Evolutionary conservation across 179 eudicot species (phyloP).

Genomic region (Sideroxylon spinosum): DNA sequence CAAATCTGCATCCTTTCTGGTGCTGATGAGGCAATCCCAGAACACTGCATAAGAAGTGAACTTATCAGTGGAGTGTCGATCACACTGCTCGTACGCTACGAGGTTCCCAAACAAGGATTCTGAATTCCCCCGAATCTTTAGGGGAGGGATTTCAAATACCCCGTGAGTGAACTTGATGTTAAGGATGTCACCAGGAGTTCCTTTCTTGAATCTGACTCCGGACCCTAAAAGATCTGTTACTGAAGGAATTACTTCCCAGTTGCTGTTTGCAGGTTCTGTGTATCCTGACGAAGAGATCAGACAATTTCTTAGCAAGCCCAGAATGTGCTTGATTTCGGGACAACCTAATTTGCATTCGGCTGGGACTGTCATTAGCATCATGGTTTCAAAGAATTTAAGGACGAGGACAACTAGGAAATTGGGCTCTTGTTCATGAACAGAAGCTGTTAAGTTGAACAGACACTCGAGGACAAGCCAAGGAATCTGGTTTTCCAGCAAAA

Average conservation of each 20-base stretch:
- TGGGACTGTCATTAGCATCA: constrained; percentile 10
- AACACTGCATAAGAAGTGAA: constrained; percentile 11
- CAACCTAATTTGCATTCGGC: neutral
- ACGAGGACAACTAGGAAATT: neutral
- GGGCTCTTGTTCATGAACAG: constrained; percentile 1
- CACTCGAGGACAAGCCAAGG: constrained; percentile 9
- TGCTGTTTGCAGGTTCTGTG: neutral
- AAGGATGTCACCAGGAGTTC: neutral
- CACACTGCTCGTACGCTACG: constrained; percentile 1
- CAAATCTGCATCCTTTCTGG: constrained; percentile 4
- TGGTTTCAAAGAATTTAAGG: constrained; percentile 11
- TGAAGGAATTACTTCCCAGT: neutral
- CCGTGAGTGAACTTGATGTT: neutral
- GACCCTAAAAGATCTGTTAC: neutral
- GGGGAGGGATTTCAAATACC: neutral
- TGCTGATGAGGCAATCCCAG: neutral
- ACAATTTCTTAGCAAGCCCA: neutral
- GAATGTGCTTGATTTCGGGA: constrained; percentile 9
- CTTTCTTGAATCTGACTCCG: neutral
- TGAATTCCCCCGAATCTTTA: neutral
- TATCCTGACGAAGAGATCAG: neutral
- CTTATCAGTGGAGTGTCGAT: neutral
- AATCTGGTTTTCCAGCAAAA: constrained; percentile 11
- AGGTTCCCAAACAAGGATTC: constrained; percentile 2
- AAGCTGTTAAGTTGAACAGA: neutral